Percentiles rank a stretch among this genome's conserved stretches.
These are phyloP conservation scores for Cercospora beticola DNA, from an alignment of 2,329 filamentous ascomycete species.

Conservation along the genomic window DNA sequence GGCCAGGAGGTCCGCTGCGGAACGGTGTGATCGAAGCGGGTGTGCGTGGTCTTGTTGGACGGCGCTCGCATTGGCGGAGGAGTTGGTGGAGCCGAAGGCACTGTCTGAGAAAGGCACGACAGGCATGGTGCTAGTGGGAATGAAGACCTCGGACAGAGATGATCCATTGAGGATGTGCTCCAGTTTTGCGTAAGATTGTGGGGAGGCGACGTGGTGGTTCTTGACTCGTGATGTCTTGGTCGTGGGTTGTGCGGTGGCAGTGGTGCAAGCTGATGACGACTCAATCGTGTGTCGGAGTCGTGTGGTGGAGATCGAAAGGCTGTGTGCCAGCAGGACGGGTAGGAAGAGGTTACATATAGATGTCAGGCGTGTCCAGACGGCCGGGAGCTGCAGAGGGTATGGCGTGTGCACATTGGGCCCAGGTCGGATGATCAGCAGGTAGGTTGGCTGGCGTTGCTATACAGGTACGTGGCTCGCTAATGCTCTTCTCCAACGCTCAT, in stretches of 20 bases:
- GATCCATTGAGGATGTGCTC: constrained; percentile 29
- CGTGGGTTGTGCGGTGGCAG: neutral
- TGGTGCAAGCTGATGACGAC: neutral
- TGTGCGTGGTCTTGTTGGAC: constrained; percentile 16
- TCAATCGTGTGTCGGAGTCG: neutral
- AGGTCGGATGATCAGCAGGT: neutral
- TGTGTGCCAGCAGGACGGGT: neutral
- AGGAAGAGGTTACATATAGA: neutral
- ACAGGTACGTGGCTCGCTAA: neutral
- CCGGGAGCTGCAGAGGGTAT: neutral
- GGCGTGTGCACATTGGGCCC: neutral
- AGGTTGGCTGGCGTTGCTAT: neutral
- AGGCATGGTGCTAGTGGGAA: constrained; percentile 35
- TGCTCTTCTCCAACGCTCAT: neutral
- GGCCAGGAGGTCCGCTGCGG: constrained; percentile 25
- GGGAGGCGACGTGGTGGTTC: constrained; percentile 9
- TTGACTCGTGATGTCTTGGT: neutral
- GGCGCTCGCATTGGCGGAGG: constrained; percentile 6
- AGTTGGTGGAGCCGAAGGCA: constrained; percentile 11
- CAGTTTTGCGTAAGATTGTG: neutral
- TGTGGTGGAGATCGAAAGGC: neutral
- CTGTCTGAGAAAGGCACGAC: constrained; percentile 31
- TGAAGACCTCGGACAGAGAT: constrained; percentile 34
- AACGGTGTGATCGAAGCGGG: constrained; percentile 22
- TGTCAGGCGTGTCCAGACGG: neutral